Evolutionary conservation across 495 filamentous ascomycete genomes (phyloP).

Genomic region (Talaromyces liani): DNA sequence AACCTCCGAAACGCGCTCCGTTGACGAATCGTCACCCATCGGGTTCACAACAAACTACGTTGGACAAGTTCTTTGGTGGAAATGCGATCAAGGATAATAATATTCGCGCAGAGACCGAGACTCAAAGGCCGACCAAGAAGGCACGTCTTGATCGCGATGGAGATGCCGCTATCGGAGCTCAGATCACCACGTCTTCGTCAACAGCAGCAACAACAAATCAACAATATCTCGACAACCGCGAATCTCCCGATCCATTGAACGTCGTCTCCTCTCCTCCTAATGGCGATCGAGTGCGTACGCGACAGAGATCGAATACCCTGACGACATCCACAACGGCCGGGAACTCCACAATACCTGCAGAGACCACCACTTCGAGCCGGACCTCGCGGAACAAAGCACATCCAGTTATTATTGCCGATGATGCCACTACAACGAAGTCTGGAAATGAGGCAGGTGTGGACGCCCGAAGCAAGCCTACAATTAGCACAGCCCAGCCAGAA

Average conservation of each 20-base stretch:
- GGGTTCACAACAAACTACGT: conserved; percentile 8
- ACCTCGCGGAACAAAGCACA: conserved; percentile 12
- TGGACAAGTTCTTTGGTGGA: conserved; percentile 3
- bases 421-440: background rate
- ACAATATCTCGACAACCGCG: conserved; percentile 14
- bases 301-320: conserved; percentile 7
- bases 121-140: conserved; percentile 14
- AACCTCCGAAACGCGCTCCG: conserved; percentile 2
- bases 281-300: conserved; percentile 4
- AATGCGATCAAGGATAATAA: background rate
- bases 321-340: conserved; percentile 1
- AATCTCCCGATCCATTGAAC: conserved; percentile 35
- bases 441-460: conserved; percentile 9
- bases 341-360: background rate
- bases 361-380: conserved; percentile 4
- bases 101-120: conserved; percentile 4
- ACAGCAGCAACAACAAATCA: background rate
- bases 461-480: conserved; percentile 2
- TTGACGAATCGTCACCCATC: conserved; percentile 7
- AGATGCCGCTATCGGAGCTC: conserved; percentile 7
- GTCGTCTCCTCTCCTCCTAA: conserved; percentile 24
- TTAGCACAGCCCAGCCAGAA: conserved; percentile 12
- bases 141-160: conserved; percentile 10
- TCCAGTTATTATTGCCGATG: conserved; percentile 4
- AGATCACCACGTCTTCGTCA: conserved; percentile 8